Percentiles rank a stretch among this genome's conserved stretches.
Evolutionary conservation across 208 protist genomes (phyloP).

Genomic region (Leishmania guyanensis): DNA sequence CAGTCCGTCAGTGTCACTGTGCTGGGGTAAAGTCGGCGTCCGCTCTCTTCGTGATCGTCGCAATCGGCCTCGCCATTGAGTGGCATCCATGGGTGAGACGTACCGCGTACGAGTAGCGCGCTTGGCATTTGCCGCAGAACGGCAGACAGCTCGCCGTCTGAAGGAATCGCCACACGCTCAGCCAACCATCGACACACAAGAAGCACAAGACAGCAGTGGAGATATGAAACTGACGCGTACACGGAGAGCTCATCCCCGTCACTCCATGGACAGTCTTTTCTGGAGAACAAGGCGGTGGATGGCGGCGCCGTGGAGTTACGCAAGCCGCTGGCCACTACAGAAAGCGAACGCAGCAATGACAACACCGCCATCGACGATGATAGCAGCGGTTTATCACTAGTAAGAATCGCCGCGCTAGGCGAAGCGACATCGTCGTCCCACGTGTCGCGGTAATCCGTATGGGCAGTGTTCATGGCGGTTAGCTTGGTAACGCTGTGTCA

Average conservation of each 20-base stretch:
- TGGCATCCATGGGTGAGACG: background rate
- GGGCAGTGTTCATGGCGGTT: background rate
- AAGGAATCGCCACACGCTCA: constrained; percentile 6
- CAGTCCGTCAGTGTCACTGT: constrained; percentile 1
- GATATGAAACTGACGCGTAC: background rate
- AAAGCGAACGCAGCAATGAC: constrained; percentile 1
- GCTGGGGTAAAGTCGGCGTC: background rate
- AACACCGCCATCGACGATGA: background rate
- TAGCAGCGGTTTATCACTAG: background rate
- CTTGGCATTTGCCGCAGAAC: constrained; percentile 4
- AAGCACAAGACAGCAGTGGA: constrained; percentile 5
- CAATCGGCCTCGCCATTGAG: background rate
- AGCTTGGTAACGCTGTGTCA: background rate
- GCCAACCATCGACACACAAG: constrained; percentile 10
- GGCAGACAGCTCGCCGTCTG: background rate
- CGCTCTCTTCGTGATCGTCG: background rate
- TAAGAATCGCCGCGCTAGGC: background rate
- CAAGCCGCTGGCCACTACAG: background rate
- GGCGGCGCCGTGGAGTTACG: background rate
- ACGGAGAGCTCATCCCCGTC: background rate
- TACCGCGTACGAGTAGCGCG: background rate
- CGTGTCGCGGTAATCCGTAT: background rate
- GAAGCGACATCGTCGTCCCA: background rate
- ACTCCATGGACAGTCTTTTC: background rate
- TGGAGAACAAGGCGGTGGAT: background rate